A percentile compares a stretch with the other conserved stretches of the same genome.
Conservation (phyloP, 2,329 filamentous ascomycete species). For the Apiospora koreana region DNA sequence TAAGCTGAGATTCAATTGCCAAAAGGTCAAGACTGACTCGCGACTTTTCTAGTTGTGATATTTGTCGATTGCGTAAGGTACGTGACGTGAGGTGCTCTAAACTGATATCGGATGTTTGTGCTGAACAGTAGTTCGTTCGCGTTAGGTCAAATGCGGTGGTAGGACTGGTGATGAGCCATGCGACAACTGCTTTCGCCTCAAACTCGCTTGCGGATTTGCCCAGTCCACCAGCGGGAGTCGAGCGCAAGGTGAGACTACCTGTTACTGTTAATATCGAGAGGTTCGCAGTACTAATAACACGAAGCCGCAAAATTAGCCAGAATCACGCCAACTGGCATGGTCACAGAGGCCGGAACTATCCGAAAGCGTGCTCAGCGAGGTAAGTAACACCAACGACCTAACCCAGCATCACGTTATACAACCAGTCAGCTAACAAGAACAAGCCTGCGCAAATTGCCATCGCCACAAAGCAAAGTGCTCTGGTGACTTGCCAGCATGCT, state of each 20-base stretch:
- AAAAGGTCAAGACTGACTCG: not conserved
- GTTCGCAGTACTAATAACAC: not conserved
- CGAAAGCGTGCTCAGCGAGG: conserved; percentile 42
- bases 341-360: conserved; percentile 43
- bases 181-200: conserved; percentile 38
- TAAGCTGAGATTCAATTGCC: not conserved
- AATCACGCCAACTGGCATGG: conserved; percentile 40
- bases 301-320: conserved; percentile 34
- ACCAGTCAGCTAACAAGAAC: not conserved
- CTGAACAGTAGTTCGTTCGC: not conserved
- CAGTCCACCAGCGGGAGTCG: conserved; percentile 14
- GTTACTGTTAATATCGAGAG: not conserved
- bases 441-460: conserved; percentile 42
- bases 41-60: not conserved
- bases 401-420: not conserved
- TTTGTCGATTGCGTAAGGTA: conserved; percentile 10
- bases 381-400: not conserved
- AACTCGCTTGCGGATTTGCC: conserved; percentile 38
- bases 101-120: not conserved
- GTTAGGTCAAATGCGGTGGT: conserved; percentile 44
- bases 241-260: conserved; percentile 14
- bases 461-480: conserved; percentile 46
- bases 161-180: conserved; percentile 38
- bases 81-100: not conserved
- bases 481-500: conserved; percentile 40